Evolutionary conservation across 1,139 yeast genomes (phyloP).

Genomic region (Arxiozyma slooffiae): DNA sequence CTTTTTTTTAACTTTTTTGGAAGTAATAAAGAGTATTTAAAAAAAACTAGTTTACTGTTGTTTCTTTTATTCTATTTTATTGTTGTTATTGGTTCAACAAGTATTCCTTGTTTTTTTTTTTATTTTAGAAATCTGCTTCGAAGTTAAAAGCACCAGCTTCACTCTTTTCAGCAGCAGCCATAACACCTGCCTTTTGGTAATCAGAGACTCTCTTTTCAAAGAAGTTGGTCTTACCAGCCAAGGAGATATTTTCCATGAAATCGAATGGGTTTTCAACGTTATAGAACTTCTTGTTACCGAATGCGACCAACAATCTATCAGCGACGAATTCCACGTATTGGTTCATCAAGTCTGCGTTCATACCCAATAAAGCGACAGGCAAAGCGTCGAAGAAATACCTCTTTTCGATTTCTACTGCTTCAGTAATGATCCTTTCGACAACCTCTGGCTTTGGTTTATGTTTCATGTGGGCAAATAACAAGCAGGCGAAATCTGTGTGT

Average conservation of each 20-base stretch:
- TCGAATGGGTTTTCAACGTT: conserved; percentile 91
- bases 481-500: conserved; percentile 96
- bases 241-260: conserved; percentile 96
- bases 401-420: conserved; percentile 91
- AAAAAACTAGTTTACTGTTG: too few relatives aligned
- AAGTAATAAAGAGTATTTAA: too few relatives aligned
- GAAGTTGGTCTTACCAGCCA: conserved; percentile 97
- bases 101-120: too few relatives aligned
- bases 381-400: conserved; percentile 92
- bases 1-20: too few relatives aligned
- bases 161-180: conserved; percentile 48
- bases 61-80: too few relatives aligned
- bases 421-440: conserved; percentile 78
- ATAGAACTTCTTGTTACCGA: conserved; percentile 84
- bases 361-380: conserved; percentile 86
- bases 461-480: conserved; percentile 83
- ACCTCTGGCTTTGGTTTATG: conserved; percentile 75
- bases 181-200: conserved; percentile 98
- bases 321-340: conserved; percentile 98
- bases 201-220: conserved; percentile 98
- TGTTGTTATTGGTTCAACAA: too few relatives aligned
- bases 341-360: conserved; percentile 89
- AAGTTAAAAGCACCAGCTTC: conserved; percentile 40
- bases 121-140: conserved; percentile 40
- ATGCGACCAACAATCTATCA: conserved; percentile 80